These are phyloP conservation scores for Chrysosphaeria jannelii DNA, from an alignment of 2,329 filamentous ascomycete species.

Conservation along the genomic window DNA sequence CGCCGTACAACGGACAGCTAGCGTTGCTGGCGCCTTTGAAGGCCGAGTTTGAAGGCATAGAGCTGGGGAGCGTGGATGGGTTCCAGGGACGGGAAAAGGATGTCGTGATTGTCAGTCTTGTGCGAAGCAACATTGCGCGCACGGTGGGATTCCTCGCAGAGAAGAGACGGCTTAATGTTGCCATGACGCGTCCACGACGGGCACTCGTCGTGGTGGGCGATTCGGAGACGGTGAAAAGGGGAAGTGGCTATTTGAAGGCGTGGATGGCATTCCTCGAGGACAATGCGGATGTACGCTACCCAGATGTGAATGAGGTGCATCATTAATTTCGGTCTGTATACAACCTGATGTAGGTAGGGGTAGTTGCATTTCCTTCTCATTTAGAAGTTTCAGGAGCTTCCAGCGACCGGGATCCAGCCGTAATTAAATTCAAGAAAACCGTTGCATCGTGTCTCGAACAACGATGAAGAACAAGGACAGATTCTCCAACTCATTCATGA, in stretches of 20 bases:
- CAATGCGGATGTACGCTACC: slow-evolving; percentile 68
- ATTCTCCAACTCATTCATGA: too few species aligned
- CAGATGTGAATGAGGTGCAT: too few species aligned
- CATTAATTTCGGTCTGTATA: too few species aligned
- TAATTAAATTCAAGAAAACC: too few species aligned
- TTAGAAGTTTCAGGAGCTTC: too few species aligned
- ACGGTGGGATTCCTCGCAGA: slow-evolving; percentile 87
- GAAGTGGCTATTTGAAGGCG: slow-evolving; percentile 53
- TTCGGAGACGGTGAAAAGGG: slow-evolving; percentile 76
- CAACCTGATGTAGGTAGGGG: too few species aligned
- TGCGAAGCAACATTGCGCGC: slow-evolving; percentile 59
- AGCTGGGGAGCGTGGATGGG: slow-evolving; percentile 88
- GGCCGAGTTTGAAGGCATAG: slow-evolving; percentile 53
- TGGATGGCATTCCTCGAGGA: slow-evolving; percentile 90
- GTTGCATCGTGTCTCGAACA: too few species aligned
- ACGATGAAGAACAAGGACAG: too few species aligned
- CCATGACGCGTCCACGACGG: slow-evolving; percentile 83
- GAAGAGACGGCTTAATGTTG: slow-evolving; percentile 58
- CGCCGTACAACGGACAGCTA: slow-evolving; percentile 87
- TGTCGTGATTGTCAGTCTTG: slow-evolving; percentile 75
- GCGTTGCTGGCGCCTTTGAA: slow-evolving; percentile 54
- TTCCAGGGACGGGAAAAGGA: slow-evolving; percentile 94
- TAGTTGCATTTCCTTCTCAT: too few species aligned
- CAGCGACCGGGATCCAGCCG: too few species aligned
- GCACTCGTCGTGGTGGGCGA: slow-evolving; percentile 81